Evolutionary conservation across 805 yeast genomes (phyloP).

Genomic region (Cyberlindnera nakhonratchasimensis): DNA sequence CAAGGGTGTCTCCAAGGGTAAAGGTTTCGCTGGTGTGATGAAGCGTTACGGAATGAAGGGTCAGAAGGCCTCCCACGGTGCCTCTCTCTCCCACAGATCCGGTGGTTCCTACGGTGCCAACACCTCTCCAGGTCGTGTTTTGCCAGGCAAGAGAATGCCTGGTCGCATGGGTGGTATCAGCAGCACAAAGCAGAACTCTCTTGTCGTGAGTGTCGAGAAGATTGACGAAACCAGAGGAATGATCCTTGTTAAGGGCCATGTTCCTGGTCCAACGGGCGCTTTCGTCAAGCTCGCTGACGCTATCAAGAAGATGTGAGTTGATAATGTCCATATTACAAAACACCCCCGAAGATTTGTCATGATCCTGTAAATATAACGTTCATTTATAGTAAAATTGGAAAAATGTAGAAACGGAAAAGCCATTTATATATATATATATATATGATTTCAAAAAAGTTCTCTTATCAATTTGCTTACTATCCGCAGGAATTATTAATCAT

Average conservation of each 20-base stretch:
- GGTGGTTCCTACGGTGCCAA: constrained; percentile 97
- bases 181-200: constrained; percentile 71
- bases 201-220: constrained; percentile 59
- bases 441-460: no score
- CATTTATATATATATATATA: background rate
- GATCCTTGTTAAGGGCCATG: constrained; percentile 80
- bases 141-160: constrained; percentile 98
- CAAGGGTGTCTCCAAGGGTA: constrained; percentile 80
- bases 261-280: constrained; percentile 83
- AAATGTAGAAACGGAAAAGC: background rate
- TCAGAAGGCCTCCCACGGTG: constrained; percentile 93
- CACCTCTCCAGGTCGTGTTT: constrained; percentile 92
- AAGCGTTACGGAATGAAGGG: constrained; percentile 89
- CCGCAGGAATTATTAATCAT: constrained; percentile 42
- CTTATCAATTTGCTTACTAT: no score
- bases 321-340: background rate
- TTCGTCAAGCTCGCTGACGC: constrained; percentile 79
- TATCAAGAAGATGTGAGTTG: constrained; percentile 39
- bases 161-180: constrained; percentile 88
- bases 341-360: background rate
- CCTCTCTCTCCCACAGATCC: constrained; percentile 85
- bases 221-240: constrained; percentile 74
- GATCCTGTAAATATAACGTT: constrained; percentile 13
- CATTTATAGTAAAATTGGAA: background rate
- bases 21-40: constrained; percentile 98